phyloP scores from a whole-genome alignment of 345 rosid genomes.

The Cardiospermum halicacabum region DNA sequence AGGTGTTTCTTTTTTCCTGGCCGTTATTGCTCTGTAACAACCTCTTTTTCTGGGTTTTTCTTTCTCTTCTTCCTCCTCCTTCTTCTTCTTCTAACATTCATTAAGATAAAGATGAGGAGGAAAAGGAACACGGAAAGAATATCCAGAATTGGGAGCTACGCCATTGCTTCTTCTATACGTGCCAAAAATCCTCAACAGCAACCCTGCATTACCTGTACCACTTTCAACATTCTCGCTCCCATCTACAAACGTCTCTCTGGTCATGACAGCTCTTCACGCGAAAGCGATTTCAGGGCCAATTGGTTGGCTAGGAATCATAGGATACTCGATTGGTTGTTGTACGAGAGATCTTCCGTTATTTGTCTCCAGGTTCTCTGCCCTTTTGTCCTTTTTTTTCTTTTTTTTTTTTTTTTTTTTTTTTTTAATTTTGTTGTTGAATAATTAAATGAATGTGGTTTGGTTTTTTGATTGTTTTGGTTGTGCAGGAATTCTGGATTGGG shows the following conservation, averaged over 20 bases:
- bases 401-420: background rate
- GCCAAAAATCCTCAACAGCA: constrained; percentile 59
- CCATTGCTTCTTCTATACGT: constrained; percentile 70
- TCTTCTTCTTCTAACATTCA: background rate
- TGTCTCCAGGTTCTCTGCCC: constrained; percentile 66
- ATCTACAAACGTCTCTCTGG: constrained; percentile 76
- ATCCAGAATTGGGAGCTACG: constrained; percentile 81
- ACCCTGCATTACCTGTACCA: constrained; percentile 83
- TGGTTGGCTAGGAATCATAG: constrained; percentile 76
- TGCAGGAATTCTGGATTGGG: constrained; percentile 90
- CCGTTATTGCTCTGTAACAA: too few relatives aligned
- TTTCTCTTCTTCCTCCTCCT: background rate
- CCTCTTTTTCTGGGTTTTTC: background rate
- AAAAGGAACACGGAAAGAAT: constrained; percentile 51
- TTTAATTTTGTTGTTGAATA: background rate
- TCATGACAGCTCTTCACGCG: constrained; percentile 65
- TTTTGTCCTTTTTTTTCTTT: background rate
- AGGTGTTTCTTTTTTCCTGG: too few relatives aligned
- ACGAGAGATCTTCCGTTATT: constrained; percentile 79
- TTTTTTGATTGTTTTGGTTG: background rate
- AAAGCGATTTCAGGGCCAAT: constrained; percentile 62
- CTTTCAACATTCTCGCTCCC: constrained; percentile 87
- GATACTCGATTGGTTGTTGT: constrained; percentile 75
- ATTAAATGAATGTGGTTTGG: background rate
- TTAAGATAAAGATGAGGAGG: constrained; percentile 19